A percentile compares a stretch with the other conserved stretches of the same genome.
These are phyloP conservation scores for Eruca vesicaria DNA, from an alignment of 441 rosid genomes.

Conservation along the genomic window DNA sequence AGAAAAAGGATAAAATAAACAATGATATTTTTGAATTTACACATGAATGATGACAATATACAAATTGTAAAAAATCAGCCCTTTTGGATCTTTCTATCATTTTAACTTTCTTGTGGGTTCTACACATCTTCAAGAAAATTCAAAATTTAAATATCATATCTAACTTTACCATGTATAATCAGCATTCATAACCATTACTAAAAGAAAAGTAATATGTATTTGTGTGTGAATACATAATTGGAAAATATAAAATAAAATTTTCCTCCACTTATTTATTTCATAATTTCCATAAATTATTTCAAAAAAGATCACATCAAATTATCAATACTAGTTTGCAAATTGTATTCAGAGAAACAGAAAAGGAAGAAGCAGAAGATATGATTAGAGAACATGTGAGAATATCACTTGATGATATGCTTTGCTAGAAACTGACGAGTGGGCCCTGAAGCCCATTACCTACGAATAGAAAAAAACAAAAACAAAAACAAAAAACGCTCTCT, in stretches of 20 bases:
- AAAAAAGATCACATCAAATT: not conserved
- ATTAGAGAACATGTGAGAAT: constrained; percentile 25
- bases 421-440: constrained; percentile 32
- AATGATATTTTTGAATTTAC: constrained; percentile 19
- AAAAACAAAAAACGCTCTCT: constrained; percentile 26
- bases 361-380: not conserved
- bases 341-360: not conserved
- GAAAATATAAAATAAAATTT: not conserved
- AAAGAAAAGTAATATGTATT: not conserved
- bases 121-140: constrained; percentile 22
- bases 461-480: not conserved
- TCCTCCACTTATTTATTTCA: not conserved
- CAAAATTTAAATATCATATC: constrained; percentile 10
- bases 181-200: constrained; percentile 17
- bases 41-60: constrained; percentile 22
- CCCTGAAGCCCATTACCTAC: constrained; percentile 34
- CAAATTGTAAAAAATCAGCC: not conserved
- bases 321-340: not conserved
- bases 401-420: constrained; percentile 26
- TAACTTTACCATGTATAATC: constrained; percentile 17
- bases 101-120: constrained; percentile 31
- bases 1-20: not conserved
- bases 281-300: not conserved
- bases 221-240: not conserved
- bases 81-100: constrained; percentile 29